A percentile compares a stretch with the other conserved stretches of the same genome.
These are phyloP conservation scores for Saccharomycopsis sp. DNA, from an alignment of 805 yeast species.

Conservation along the genomic window DNA sequence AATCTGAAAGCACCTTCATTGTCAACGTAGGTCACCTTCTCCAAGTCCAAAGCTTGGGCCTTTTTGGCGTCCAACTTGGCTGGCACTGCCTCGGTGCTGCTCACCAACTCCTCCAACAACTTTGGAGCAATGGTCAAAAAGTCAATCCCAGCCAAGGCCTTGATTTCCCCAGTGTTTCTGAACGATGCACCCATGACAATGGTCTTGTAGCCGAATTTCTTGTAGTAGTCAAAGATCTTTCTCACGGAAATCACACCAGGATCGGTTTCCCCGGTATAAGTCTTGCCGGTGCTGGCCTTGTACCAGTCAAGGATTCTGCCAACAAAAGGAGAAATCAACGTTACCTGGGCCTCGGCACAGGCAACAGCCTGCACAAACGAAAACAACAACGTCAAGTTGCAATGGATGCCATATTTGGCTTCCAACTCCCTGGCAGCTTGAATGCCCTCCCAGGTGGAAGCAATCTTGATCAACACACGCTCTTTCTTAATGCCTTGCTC, in stretches of 20 bases:
- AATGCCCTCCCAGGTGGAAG: constrained; percentile 99
- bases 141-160: constrained; percentile 95
- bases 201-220: constrained; percentile 92
- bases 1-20: constrained; percentile 89
- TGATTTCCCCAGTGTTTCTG: constrained; percentile 94
- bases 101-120: constrained; percentile 78
- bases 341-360: constrained; percentile 94
- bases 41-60: constrained; percentile 47
- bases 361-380: constrained; percentile 98
- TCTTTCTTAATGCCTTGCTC: constrained; percentile 79
- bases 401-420: constrained; percentile 81
- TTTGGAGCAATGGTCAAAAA: constrained; percentile 91
- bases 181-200: constrained; percentile 99
- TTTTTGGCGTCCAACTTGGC: constrained; percentile 61
- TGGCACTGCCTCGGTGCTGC: constrained; percentile 74
- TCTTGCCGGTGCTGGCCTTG: constrained; percentile 88
- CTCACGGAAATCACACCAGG: constrained; percentile 95
- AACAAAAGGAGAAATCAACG: constrained; percentile 96
- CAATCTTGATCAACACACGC: constrained; percentile 89
- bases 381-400: constrained; percentile 91
- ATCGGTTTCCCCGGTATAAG: constrained; percentile 70
- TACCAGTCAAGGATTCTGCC: constrained; percentile 99
- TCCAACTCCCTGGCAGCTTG: constrained; percentile 97
- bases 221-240: constrained; percentile 91
- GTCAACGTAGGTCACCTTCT: constrained; percentile 72